Conservation (phyloP, 768 basidiomycete species). For the Suillus sp. region DNA sequence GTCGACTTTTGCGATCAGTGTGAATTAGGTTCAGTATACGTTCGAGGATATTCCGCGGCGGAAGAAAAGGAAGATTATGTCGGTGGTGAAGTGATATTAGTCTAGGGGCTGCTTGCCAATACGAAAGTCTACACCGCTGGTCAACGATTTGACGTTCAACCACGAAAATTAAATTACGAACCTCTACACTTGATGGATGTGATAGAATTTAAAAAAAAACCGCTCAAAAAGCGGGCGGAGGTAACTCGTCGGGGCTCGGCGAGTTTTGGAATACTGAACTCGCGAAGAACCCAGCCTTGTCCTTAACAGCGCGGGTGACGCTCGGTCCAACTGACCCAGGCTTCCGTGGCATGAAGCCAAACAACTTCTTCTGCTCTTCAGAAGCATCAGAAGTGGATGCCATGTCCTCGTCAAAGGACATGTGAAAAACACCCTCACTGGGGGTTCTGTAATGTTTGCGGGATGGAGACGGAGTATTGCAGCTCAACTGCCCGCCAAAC, state of each 20-base stretch:
- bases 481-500: conserved; percentile 33
- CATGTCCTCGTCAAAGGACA: conserved; percentile 72
- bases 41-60: conserved; percentile 31
- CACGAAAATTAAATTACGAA: conserved; percentile 26
- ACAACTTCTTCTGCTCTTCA: conserved; percentile 39
- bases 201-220: conserved; percentile 38
- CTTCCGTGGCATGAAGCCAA: conserved; percentile 33
- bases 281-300: conserved; percentile 63
- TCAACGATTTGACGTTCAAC: background rate
- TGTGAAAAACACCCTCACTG: conserved; percentile 73
- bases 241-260: conserved; percentile 80
- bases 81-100: conserved; percentile 36
- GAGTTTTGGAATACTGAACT: conserved; percentile 87
- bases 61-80: conserved; percentile 29
- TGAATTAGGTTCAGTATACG: conserved; percentile 26
- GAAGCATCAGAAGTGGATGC: conserved; percentile 43
- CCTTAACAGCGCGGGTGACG: conserved; percentile 27
- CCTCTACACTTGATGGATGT: conserved; percentile 41
- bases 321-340: conserved; percentile 33
- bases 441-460: conserved; percentile 59
- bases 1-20: conserved; percentile 13
- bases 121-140: conserved; percentile 41
- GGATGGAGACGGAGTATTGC: conserved; percentile 41
- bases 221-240: conserved; percentile 60
- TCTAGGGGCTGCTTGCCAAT: conserved; percentile 39